Percentiles rank a stretch among this genome's conserved stretches.
Evolutionary conservation across 305 asterid species (phyloP).

Genomic region (Vinca major): DNA sequence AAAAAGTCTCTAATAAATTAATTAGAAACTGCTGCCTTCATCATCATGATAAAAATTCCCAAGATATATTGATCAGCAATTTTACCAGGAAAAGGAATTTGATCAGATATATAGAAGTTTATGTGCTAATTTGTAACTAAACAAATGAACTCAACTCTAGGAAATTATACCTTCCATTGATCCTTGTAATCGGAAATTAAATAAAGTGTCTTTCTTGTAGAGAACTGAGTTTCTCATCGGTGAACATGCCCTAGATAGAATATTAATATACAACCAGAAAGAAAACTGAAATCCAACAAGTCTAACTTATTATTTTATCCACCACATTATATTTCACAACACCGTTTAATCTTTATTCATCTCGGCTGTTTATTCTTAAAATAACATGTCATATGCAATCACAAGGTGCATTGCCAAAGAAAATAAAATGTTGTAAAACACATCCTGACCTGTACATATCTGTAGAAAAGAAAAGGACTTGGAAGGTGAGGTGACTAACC

Average conservation of each 20-base stretch:
- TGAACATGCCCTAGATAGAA: not conserved
- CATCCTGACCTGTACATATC: constrained; percentile 6
- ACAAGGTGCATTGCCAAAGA: not conserved
- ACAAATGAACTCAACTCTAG: too few species aligned
- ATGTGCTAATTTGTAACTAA: too few species aligned
- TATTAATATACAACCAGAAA: not conserved
- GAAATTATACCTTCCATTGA: too few species aligned
- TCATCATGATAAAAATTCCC: too few species aligned
- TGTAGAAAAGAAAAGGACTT: not conserved
- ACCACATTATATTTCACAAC: constrained; percentile 1
- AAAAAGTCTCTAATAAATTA: too few species aligned
- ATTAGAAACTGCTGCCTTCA: too few species aligned
- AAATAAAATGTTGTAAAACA: not conserved
- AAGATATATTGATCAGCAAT: too few species aligned
- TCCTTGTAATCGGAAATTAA: too few species aligned
- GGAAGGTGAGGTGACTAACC: constrained; percentile 1
- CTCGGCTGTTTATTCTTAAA: not conserved
- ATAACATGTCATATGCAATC: not conserved
- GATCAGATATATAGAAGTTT: too few species aligned
- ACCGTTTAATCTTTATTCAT: not conserved
- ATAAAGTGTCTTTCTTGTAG: too few species aligned
- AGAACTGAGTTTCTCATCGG: not conserved
- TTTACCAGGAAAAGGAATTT: too few species aligned
- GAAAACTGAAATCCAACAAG: constrained; percentile 1
- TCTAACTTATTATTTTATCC: not conserved